These are phyloP conservation scores for Ophiostoma montium DNA, from an alignment of 2,329 filamentous ascomycete species.

Conservation along the genomic window DNA sequence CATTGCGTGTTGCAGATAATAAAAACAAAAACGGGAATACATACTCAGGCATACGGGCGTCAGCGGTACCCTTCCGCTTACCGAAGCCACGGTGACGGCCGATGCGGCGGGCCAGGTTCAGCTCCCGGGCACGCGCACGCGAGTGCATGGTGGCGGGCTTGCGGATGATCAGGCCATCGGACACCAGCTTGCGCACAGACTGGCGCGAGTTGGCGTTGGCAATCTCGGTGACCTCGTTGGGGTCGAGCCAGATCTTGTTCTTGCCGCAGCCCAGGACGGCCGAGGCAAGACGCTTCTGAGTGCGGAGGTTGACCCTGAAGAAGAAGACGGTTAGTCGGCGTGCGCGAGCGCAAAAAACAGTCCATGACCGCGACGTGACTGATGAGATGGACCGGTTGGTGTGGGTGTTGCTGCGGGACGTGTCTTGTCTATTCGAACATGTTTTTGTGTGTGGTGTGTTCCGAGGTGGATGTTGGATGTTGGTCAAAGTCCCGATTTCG, in stretches of 20 bases:
- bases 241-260: constrained; percentile 99
- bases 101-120: constrained; percentile 86
- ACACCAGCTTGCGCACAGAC: constrained; percentile 98
- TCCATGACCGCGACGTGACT: too few species aligned
- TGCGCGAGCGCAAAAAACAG: neutral
- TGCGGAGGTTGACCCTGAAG: constrained; percentile 94
- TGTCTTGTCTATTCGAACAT: too few species aligned
- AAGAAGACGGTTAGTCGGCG: neutral
- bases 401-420: neutral
- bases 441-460: too few species aligned
- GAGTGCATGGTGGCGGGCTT: constrained; percentile 99
- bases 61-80: constrained; percentile 99
- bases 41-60: constrained; percentile 97
- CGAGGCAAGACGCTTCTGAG: constrained; percentile 99
- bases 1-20: neutral
- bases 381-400: too few species aligned
- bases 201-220: constrained; percentile 99
- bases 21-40: constrained; percentile 20
- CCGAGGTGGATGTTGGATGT: too few species aligned
- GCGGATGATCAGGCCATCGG: constrained; percentile 99
- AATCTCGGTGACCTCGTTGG: constrained; percentile 98
- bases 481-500: too few species aligned
- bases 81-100: constrained; percentile 98
- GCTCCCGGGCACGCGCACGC: constrained; percentile 84
- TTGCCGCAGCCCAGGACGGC: constrained; percentile 97